A percentile compares a stretch with the other conserved stretches of the same genome.
These are phyloP conservation scores for Penicillium hesseltinei DNA, from an alignment of 2,329 filamentous ascomycete species.

Conservation along the genomic window DNA sequence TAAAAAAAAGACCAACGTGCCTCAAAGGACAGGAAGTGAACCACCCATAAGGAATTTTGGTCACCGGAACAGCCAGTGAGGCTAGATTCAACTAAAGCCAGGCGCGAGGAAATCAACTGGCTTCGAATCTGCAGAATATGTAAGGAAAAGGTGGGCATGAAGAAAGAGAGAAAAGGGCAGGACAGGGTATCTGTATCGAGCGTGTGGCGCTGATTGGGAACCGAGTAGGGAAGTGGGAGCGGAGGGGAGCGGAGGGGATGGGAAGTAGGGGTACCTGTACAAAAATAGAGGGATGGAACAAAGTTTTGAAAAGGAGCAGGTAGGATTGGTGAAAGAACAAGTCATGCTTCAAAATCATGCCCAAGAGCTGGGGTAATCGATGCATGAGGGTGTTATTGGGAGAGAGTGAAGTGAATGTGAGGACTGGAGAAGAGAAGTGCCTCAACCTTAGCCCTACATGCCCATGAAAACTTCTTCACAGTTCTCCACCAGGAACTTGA, in stretches of 20 bases:
- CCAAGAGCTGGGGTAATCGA: background rate
- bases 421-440: background rate
- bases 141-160: conserved; percentile 15
- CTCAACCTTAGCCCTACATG: conserved; percentile 29
- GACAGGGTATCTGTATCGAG: conserved; percentile 35
- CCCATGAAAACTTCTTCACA: conserved; percentile 73
- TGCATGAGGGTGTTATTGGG: background rate
- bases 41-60: conserved; percentile 16
- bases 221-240: conserved; percentile 1
- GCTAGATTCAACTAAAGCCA: background rate
- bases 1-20: conserved; percentile 2
- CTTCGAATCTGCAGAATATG: conserved; percentile 37
- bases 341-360: background rate
- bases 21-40: conserved; percentile 3
- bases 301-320: background rate
- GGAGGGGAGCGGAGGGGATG: background rate
- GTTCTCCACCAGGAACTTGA: conserved; percentile 92
- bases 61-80: conserved; percentile 2
- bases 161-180: conserved; percentile 15
- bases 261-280: conserved; percentile 8
- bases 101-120: conserved; percentile 21
- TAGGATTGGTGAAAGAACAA: background rate
- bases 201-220: conserved; percentile 29
- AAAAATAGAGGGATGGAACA: background rate
- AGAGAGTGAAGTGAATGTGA: background rate